Conservation (phyloP, 805 yeast genomes). For the Saturnispora sanitii region DNA sequence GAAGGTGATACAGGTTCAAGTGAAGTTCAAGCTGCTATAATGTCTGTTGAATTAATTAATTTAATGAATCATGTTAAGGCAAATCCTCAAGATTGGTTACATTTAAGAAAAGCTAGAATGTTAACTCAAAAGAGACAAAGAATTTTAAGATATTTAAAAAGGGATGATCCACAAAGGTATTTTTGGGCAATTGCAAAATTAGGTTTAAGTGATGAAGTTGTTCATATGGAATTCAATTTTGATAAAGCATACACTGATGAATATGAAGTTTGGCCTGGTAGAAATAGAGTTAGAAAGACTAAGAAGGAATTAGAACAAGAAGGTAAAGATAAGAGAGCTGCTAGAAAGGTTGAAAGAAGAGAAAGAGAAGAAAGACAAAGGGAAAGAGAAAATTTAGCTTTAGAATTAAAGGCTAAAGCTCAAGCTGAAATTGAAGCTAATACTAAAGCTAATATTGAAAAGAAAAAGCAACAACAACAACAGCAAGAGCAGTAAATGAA, state of each 20-base stretch:
- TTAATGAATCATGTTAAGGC: slow-evolving; percentile 64
- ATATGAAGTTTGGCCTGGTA: slow-evolving; percentile 69
- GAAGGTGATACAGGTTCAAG: slow-evolving; percentile 93
- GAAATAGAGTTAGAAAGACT: slow-evolving; percentile 48
- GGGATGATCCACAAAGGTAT: slow-evolving; percentile 70
- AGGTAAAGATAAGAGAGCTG: slow-evolving; percentile 38
- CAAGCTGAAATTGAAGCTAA: neutral
- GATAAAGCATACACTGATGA: slow-evolving; percentile 71
- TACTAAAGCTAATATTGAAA: neutral
- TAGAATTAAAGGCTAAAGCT: slow-evolving; percentile 11
- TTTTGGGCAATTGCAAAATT: slow-evolving; percentile 78
- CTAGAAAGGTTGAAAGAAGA: slow-evolving; percentile 31
- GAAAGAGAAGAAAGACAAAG: slow-evolving; percentile 10
- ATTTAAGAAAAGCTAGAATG: slow-evolving; percentile 65
- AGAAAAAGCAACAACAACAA: neutral
- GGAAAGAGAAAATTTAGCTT: neutral
- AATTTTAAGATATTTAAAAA: slow-evolving; percentile 71
- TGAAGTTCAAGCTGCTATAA: slow-evolving; percentile 90
- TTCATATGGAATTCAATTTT: slow-evolving; percentile 72
- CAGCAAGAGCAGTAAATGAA: neutral
- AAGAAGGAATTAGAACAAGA: slow-evolving; percentile 38
- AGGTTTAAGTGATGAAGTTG: slow-evolving; percentile 75
- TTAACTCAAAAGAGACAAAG: slow-evolving; percentile 85
- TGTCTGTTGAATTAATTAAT: slow-evolving; percentile 72
- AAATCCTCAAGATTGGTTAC: slow-evolving; percentile 62